Evolutionary conservation across 371 early-diverging fungal genomes (phyloP), one percentile per base, ranked within the genome.

Genomic region (Catenaria anguillulae): DNA sequence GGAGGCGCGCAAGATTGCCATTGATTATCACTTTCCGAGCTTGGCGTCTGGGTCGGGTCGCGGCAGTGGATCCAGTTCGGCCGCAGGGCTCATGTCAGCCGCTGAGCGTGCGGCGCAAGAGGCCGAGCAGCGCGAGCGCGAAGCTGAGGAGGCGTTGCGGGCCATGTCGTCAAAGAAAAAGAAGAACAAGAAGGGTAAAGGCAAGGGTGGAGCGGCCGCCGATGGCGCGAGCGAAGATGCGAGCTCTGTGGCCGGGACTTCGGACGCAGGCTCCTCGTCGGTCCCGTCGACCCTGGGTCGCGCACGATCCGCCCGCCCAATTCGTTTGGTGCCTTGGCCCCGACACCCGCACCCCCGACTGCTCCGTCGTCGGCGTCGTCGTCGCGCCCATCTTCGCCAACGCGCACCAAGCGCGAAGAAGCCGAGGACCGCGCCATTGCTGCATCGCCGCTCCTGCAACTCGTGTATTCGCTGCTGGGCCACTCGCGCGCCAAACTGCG

Each of bases 1-100:
- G 33, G 67, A 74, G 50, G 78, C 81, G 34, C 71, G 79, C 42
- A 72, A 71, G 34, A 70, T 85, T 21, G 80, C 79, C 23, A 46
- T 84, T 26, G 74, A 73, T 55, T 82, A 83, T 66, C 72, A 75
- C n/a, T 82, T 80, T 67, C 64, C 42, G 64, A 64, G 62, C 31
- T 63, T 26, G 19, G 54, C 55, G 42, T 60, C 48, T 56, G 48
- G 15, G 58, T 48, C 21, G 63, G 67, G 26, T 62, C 66, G 34
- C 56, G 65, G 36, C 62, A 60, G 24, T 26, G 54, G n/a, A 54
- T 55, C 23, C 34, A 55, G 42, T 26, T 61, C 21, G 21, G 60
- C 54, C 61, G 29, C 33, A 19, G 58, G 21, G 59, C 35, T 17
- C n/a, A n/a, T n/a, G n/a, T n/a, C n/a, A n/a, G n/a, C n/a, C n/a